Conservation (phyloP, 2,329 filamentous ascomycete genomes). For the Botrytis pseudocinerea region DNA sequence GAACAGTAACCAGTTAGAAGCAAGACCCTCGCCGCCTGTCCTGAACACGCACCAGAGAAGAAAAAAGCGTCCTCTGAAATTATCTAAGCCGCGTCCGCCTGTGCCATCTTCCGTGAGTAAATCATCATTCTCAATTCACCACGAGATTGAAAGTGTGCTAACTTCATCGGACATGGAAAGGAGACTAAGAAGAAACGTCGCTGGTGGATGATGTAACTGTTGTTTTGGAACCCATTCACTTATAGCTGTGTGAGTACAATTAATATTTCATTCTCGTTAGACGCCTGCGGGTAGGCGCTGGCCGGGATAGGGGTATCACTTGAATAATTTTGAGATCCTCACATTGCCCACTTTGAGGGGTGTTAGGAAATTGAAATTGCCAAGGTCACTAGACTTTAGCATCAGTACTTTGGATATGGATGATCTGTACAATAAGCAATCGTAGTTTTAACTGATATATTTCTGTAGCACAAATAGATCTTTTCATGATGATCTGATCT, state of each 20-base stretch:
- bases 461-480: background rate
- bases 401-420: background rate
- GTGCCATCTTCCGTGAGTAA: background rate
- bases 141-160: background rate
- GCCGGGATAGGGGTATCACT: background rate
- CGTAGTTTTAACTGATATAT: background rate
- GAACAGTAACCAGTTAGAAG: background rate
- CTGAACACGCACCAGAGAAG: background rate
- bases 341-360: background rate
- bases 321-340: background rate
- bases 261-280: background rate
- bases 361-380: background rate
- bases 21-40: rapidly evolving
- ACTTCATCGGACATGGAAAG: background rate
- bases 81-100: background rate
- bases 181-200: background rate
- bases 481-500: background rate
- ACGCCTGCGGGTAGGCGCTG: rapidly evolving
- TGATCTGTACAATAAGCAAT: background rate
- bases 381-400: background rate
- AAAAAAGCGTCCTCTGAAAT: background rate
- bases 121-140: background rate
- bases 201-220: background rate
- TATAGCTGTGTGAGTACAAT: too few species aligned
- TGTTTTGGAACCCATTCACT: background rate